Conservation (phyloP, 1,284 basidiomycete species). For the Moesziomyces globuligerus region DNA sequence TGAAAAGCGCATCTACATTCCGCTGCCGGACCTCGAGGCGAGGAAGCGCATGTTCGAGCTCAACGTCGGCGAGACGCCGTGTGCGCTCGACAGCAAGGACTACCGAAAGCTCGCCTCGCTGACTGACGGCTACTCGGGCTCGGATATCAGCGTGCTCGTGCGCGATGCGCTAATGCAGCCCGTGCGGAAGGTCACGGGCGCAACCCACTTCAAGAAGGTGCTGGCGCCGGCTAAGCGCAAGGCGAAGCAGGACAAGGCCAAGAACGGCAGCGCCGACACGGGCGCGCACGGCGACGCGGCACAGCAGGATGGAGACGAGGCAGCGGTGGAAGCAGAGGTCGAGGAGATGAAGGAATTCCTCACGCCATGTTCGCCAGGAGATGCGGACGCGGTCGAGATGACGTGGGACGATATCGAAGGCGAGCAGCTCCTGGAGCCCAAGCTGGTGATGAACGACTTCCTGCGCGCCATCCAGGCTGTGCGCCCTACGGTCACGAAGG, state of each 20-base stretch:
- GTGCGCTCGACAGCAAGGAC: conserved; percentile 81
- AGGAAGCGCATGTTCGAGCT: conserved; percentile 95
- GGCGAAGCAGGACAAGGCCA: conserved; percentile 36
- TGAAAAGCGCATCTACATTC: conserved; percentile 98
- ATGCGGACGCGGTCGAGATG: conserved; percentile 85
- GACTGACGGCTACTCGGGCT: conserved; percentile 93
- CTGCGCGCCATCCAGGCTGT: conserved; percentile 82
- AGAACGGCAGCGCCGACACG: conserved; percentile 41
- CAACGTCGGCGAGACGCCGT: conserved; percentile 92
- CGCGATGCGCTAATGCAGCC: conserved; percentile 99
- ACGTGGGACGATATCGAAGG: conserved; percentile 90
- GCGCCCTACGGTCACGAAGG: conserved; percentile 86
- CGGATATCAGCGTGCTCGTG: conserved; percentile 93
- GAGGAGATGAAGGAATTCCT: conserved; percentile 72
- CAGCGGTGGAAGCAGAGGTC: conserved; percentile 64
- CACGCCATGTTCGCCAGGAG: conserved; percentile 95
- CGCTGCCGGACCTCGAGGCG: conserved; percentile 92
- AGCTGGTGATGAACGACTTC: conserved; percentile 75
- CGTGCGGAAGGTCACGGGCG: conserved; percentile 91
- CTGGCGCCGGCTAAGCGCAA: conserved; percentile 58
- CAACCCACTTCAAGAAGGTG: conserved; percentile 89
- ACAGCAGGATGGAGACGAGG: conserved; percentile 31
- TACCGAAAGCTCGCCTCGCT: conserved; percentile 82
- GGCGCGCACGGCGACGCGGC: conserved; percentile 40
- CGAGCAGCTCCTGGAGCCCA: conserved; percentile 79